Evolutionary conservation across 495 filamentous ascomycete genomes (phyloP).

Genomic region (Penicillium fimorum): DNA sequence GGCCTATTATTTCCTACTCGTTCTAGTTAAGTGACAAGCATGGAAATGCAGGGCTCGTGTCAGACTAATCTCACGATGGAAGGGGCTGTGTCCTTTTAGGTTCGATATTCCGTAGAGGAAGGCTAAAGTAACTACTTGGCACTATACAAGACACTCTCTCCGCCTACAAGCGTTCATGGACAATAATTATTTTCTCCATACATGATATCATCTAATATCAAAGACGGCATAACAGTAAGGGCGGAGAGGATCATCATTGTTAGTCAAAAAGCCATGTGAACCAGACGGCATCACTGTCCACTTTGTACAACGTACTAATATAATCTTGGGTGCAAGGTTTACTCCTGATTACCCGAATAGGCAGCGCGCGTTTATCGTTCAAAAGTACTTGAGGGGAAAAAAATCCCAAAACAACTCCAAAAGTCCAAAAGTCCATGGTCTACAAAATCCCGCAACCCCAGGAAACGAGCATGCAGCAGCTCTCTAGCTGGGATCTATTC

Average conservation of each 20-base stretch:
- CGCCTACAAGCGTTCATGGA: background rate
- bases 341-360: background rate
- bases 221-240: slow-evolving; percentile 19
- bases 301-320: background rate
- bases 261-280: slow-evolving; percentile 1
- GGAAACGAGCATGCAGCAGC: background rate
- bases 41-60: slow-evolving; percentile 16
- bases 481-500: slow-evolving; percentile 10
- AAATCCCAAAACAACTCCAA: background rate
- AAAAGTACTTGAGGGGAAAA: slow-evolving; percentile 3
- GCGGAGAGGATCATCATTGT: slow-evolving; percentile 11
- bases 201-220: slow-evolving; percentile 12
- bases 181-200: slow-evolving; percentile 17
- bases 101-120: background rate
- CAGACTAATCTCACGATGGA: slow-evolving; percentile 8
- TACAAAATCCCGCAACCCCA: background rate
- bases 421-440: background rate
- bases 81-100: slow-evolving; percentile 1
- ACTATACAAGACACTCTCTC: background rate
- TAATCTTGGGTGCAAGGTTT: background rate
- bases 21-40: slow-evolving; percentile 10
- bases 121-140: background rate
- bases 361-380: background rate
- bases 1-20: background rate
- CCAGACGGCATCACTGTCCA: background rate